phyloP scores from a whole-genome alignment of 345 rosid species.

The Physaria fendleri region DNA sequence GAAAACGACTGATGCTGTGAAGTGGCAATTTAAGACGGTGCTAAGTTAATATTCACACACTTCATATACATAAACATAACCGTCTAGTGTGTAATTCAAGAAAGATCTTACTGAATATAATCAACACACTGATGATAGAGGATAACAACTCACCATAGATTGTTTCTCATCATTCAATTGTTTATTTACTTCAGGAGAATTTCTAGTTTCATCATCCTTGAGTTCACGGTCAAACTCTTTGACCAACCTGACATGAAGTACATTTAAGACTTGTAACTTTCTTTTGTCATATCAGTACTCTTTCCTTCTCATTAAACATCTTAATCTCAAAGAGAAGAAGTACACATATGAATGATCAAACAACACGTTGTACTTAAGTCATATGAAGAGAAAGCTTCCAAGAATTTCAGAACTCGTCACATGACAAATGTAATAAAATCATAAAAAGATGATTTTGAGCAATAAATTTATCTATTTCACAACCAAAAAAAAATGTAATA shows the following conservation, averaged over 20 bases:
- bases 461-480: too few relatives aligned
- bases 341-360: not conserved
- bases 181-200: constrained; percentile 74
- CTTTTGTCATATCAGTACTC: not conserved
- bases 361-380: not conserved
- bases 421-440: too few relatives aligned
- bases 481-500: too few relatives aligned
- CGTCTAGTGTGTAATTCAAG: not conserved
- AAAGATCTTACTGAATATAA: not conserved
- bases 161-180: constrained; percentile 96
- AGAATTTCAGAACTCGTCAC: too few relatives aligned
- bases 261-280: too few relatives aligned
- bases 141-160: constrained; percentile 61
- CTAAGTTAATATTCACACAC: not conserved
- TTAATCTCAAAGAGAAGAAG: not conserved
- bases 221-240: constrained; percentile 88
- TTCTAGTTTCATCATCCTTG: constrained; percentile 74
- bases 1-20: not conserved
- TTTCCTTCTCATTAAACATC: not conserved
- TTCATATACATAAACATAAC: not conserved
- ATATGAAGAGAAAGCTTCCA: too few relatives aligned
- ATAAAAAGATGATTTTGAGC: too few relatives aligned
- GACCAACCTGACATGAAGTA: constrained; percentile 53
- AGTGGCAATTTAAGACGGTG: not conserved
- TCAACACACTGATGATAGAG: not conserved